Conservation (phyloP, 768 basidiomycete species). For the Pholiota conissans region DNA sequence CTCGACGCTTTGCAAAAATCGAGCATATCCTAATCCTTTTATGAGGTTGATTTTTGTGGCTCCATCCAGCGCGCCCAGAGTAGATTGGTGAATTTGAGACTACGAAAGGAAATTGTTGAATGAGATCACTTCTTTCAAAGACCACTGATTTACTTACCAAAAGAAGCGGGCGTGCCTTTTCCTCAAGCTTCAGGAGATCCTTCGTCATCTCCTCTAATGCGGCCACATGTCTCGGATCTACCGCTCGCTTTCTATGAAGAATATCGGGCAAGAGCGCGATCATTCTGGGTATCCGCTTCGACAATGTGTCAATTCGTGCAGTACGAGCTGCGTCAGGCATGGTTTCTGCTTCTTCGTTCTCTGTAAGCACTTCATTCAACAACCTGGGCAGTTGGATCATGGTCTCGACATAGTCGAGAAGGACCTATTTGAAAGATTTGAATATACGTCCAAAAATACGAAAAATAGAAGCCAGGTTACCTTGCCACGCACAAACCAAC, state of each 20-base stretch:
- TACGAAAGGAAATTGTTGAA: conserved; percentile 1
- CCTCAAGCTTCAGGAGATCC: conserved; percentile 56
- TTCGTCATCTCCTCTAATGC: conserved; percentile 75
- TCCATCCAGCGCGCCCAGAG: conserved; percentile 46
- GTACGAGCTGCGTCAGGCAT: conserved; percentile 47
- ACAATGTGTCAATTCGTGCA: conserved; percentile 59
- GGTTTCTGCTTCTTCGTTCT: conserved; percentile 33
- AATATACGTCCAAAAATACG: background rate
- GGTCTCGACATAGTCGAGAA: conserved; percentile 71
- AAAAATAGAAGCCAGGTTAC: conserved; percentile 34
- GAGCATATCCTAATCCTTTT: conserved; percentile 60
- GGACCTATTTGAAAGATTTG: conserved; percentile 43
- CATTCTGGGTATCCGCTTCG: conserved; percentile 60
- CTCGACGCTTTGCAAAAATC: conserved; percentile 62
- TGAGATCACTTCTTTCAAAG: background rate
- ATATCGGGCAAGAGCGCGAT: conserved; percentile 71
- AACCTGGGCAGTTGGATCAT: conserved; percentile 62
- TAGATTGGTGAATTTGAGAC: conserved; percentile 27
- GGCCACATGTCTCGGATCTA: conserved; percentile 65
- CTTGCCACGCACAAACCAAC: conserved; percentile 86
- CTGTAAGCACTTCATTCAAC: conserved; percentile 36
- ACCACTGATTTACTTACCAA: conserved; percentile 47
- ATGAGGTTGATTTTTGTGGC: conserved; percentile 63
- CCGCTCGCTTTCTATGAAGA: conserved; percentile 45
- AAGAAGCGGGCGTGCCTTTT: conserved; percentile 57